Evolutionary conservation across 306 rosid genomes (phyloP).

Genomic region (Vigna reflexopilosa): DNA sequence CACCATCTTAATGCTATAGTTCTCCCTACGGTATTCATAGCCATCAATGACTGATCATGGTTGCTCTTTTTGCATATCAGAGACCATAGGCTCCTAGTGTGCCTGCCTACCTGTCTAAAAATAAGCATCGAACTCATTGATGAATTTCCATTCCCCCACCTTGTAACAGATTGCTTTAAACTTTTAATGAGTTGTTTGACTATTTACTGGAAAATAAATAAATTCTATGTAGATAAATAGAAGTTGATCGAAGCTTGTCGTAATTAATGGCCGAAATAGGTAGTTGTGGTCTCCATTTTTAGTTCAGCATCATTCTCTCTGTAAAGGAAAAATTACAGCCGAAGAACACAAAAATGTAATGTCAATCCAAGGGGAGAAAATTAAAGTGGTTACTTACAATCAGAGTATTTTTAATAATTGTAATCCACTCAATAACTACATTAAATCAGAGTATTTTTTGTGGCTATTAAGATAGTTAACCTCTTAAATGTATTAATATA

Average conservation of each 20-base stretch:
- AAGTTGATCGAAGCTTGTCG: slow-evolving; percentile 10
- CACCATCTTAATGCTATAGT: background rate
- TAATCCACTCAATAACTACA: no score
- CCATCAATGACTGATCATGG: background rate
- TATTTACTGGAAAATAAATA: background rate
- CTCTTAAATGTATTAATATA: background rate
- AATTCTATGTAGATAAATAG: background rate
- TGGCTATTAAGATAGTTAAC: background rate
- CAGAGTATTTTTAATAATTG: no score
- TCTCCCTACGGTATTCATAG: background rate
- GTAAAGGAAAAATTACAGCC: background rate
- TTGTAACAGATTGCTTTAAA: background rate
- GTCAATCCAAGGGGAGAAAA: no score
- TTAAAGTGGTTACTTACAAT: no score
- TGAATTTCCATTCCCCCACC: background rate
- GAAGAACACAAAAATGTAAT: no score
- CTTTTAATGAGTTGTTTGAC: background rate
- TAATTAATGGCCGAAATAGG: slow-evolving; percentile 35
- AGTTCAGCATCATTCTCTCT: background rate
- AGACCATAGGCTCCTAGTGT: slow-evolving; percentile 1
- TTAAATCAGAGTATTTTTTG: background rate
- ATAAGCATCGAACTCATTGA: background rate
- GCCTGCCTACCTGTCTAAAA: background rate
- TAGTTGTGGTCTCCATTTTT: background rate
- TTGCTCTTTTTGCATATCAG: background rate